A percentile compares a stretch with the other conserved stretches of the same genome.
phyloP scores from a whole-genome alignment of 2,329 filamentous ascomycete genomes.

The Sarocladiaceae sp. region DNA sequence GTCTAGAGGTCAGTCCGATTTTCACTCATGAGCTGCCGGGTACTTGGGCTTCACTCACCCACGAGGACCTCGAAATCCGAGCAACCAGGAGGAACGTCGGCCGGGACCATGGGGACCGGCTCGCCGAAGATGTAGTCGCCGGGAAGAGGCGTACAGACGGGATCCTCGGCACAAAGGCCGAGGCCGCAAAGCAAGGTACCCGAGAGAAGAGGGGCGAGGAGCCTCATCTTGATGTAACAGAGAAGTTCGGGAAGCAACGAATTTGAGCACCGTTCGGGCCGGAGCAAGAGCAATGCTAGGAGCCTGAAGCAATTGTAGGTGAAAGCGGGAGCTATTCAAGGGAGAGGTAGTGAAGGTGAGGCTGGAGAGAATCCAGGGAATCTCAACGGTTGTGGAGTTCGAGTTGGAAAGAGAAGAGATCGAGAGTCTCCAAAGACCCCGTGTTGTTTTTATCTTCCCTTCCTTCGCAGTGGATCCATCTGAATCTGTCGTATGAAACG shows the following conservation, averaged over 20 bases:
- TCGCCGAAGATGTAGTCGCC: conserved; percentile 6
- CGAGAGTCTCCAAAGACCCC: no score
- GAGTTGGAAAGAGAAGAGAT: no score
- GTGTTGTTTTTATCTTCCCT: no score
- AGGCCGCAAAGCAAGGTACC: not conserved
- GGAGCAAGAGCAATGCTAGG: not conserved
- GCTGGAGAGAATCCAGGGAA: no score
- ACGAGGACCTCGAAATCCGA: conserved; percentile 12
- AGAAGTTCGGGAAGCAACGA: no score
- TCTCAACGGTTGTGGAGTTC: no score
- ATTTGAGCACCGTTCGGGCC: not conserved
- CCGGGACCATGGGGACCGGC: conserved; percentile 1
- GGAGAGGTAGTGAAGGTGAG: no score
- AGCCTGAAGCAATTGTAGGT: not conserved
- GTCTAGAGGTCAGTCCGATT: not conserved
- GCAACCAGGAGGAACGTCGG: conserved; percentile 11
- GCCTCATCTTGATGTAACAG: not conserved
- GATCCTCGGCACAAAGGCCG: not conserved
- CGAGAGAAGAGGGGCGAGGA: not conserved
- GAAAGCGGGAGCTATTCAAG: not conserved
- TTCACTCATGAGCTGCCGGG: not conserved
- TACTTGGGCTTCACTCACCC: conserved; percentile 7
- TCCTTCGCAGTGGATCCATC: no score
- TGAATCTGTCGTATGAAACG: no score
- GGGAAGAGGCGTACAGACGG: not conserved